These are phyloP conservation scores for Excoecaria agallocha DNA, from an alignment of 345 rosid species.

Conservation along the genomic window DNA sequence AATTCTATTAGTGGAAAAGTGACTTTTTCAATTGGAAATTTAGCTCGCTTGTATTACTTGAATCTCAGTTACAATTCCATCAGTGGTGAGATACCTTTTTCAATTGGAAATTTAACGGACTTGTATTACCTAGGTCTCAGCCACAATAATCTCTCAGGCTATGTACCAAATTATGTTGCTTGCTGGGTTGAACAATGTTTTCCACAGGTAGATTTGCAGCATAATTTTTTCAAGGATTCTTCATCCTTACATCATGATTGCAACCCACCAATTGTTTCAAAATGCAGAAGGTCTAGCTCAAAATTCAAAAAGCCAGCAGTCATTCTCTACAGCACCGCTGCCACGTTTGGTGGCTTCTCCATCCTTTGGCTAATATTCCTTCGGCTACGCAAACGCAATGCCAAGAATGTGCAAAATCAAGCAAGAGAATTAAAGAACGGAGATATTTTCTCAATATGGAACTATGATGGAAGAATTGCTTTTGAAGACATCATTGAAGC, in stretches of 20 bases:
- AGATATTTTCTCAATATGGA: background rate
- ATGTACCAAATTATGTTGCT: background rate
- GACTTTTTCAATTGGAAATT: background rate
- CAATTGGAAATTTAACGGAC: background rate
- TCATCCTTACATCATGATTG: too few species aligned
- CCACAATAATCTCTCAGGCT: conserved; percentile 1
- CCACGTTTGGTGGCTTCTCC: background rate
- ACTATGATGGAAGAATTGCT: conserved; percentile 5
- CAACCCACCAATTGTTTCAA: too few species aligned
- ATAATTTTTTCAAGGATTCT: background rate
- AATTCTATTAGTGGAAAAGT: background rate
- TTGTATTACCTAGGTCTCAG: background rate
- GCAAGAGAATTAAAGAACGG: background rate
- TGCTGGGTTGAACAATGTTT: background rate
- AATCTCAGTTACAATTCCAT: background rate
- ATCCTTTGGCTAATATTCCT: background rate
- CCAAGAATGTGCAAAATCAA: background rate
- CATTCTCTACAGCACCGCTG: conserved; percentile 4
- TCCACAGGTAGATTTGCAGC: background rate
- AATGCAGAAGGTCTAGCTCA: too few species aligned
- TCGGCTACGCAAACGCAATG: background rate
- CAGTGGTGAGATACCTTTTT: background rate
- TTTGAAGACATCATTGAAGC: conserved; percentile 12
- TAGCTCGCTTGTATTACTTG: background rate
- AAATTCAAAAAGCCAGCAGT: background rate